Evolutionary conservation across 331 rosid genomes (phyloP).

Genomic region (Malus hybrid): DNA sequence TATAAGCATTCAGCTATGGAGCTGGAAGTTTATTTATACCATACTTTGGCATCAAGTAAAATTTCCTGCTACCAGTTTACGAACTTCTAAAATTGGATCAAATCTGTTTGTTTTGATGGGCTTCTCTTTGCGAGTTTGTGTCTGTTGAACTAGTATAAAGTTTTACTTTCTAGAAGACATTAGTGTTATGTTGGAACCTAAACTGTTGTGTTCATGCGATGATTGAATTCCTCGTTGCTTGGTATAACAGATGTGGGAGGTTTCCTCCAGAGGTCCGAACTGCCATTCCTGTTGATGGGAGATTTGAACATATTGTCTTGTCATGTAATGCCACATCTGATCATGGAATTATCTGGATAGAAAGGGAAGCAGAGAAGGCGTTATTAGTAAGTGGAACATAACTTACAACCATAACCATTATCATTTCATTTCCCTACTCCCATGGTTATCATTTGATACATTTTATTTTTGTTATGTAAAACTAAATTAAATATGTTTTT

Average conservation of each 20-base stretch:
- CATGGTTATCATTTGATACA: neutral
- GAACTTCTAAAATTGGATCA: neutral
- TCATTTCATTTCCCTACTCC: neutral
- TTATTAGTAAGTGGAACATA: slow-evolving; percentile 50
- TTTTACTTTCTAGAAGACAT: neutral
- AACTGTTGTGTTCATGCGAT: neutral
- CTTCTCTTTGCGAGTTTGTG: neutral
- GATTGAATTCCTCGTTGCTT: slow-evolving; percentile 15
- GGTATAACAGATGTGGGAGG: slow-evolving; percentile 80
- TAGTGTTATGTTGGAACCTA: neutral
- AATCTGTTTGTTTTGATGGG: neutral
- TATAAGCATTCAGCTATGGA: too few species aligned
- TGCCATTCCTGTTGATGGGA: slow-evolving; percentile 96
- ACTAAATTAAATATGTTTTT: neutral
- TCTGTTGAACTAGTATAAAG: neutral
- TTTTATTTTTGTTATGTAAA: neutral
- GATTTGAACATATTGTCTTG: slow-evolving; percentile 97
- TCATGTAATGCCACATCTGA: slow-evolving; percentile 83
- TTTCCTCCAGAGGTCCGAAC: slow-evolving; percentile 97
- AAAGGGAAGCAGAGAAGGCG: slow-evolving; percentile 83
- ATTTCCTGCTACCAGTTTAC: neutral
- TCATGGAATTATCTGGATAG: slow-evolving; percentile 89
- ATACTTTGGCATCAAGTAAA: neutral
- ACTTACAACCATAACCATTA: neutral
- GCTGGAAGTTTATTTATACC: neutral